Evolutionary conservation across 1,284 basidiomycete species (phyloP).

Genomic region (Irpex lacteus): DNA sequence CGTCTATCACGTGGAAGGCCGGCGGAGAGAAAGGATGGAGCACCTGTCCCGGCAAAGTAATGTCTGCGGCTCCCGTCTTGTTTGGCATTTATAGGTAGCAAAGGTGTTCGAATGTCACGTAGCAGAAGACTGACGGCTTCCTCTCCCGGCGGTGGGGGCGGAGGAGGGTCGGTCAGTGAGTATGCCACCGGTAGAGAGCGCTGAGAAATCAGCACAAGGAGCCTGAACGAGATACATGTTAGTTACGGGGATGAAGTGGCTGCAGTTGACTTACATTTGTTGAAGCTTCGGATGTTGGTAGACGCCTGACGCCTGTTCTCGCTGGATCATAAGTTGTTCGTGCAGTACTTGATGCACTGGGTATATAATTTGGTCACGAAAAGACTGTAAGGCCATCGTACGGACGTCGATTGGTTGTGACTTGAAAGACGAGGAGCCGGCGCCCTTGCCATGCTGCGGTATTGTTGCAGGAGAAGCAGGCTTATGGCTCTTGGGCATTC

Average conservation of each 20-base stretch:
- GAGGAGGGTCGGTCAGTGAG: constrained; percentile 50
- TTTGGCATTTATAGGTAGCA: constrained; percentile 27
- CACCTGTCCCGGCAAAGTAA: constrained; percentile 34
- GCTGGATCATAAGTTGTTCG: constrained; percentile 46
- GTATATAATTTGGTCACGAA: constrained; percentile 77
- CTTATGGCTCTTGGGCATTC: constrained; percentile 57
- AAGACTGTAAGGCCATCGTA: constrained; percentile 73
- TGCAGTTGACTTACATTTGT: constrained; percentile 57
- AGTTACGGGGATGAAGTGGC: neutral
- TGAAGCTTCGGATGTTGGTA: constrained; percentile 67
- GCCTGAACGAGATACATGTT: constrained; percentile 12
- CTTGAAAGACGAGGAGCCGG: constrained; percentile 34
- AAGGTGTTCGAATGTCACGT: constrained; percentile 49
- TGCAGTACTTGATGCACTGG: constrained; percentile 60
- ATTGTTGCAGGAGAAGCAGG: constrained; percentile 46
- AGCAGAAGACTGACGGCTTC: constrained; percentile 63
- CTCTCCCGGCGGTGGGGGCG: constrained; percentile 57
- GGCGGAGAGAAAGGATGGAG: constrained; percentile 69
- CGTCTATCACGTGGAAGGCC: constrained; percentile 71
- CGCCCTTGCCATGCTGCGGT: constrained; percentile 41
- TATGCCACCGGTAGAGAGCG: constrained; percentile 47
- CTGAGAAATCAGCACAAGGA: constrained; percentile 74
- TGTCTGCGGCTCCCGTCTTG: constrained; percentile 19
- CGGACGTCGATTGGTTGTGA: constrained; percentile 71
- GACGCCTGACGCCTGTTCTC: constrained; percentile 53